Percentiles rank a stretch among this genome's conserved stretches.
Evolutionary conservation across 2,329 filamentous ascomycete genomes (phyloP).

Genomic region (Penicillium hordei): DNA sequence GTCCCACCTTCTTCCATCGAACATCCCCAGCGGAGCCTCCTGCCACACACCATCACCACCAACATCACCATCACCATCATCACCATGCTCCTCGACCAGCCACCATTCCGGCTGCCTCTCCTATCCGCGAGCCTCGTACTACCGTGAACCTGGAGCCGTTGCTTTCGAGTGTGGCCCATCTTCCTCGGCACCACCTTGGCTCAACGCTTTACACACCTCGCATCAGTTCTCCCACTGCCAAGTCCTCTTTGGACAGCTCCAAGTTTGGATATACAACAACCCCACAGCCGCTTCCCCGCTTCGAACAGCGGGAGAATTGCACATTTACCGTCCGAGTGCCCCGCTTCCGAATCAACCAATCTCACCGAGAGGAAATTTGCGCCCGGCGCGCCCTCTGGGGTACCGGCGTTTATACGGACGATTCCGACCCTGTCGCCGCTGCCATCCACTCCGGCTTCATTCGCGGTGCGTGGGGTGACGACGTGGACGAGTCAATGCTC

Average conservation of each 20-base stretch:
- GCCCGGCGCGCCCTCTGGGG: constrained; percentile 82
- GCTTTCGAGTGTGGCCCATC: constrained; percentile 67
- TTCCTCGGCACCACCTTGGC: constrained; percentile 77
- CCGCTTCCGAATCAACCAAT: constrained; percentile 68
- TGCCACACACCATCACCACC: constrained; percentile 42
- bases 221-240: constrained; percentile 52
- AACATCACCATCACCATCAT: constrained; percentile 49
- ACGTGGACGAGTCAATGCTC: constrained; percentile 69
- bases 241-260: constrained; percentile 46
- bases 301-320: constrained; percentile 79
- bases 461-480: constrained; percentile 79
- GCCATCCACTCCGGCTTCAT: constrained; percentile 94
- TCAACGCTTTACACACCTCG: constrained; percentile 76
- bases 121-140: constrained; percentile 60
- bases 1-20: constrained; percentile 31
- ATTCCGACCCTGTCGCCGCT: constrained; percentile 88
- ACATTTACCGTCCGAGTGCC: constrained; percentile 87
- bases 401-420: constrained; percentile 91
- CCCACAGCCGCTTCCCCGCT: constrained; percentile 73
- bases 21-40: constrained; percentile 30
- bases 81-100: constrained; percentile 31
- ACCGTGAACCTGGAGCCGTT: constrained; percentile 69
- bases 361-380: constrained; percentile 79
- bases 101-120: constrained; percentile 29
- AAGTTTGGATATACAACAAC: constrained; percentile 60